These are phyloP conservation scores for Leonotis leonurus DNA, from an alignment of 257 asterid genomes.

Conservation along the genomic window DNA sequence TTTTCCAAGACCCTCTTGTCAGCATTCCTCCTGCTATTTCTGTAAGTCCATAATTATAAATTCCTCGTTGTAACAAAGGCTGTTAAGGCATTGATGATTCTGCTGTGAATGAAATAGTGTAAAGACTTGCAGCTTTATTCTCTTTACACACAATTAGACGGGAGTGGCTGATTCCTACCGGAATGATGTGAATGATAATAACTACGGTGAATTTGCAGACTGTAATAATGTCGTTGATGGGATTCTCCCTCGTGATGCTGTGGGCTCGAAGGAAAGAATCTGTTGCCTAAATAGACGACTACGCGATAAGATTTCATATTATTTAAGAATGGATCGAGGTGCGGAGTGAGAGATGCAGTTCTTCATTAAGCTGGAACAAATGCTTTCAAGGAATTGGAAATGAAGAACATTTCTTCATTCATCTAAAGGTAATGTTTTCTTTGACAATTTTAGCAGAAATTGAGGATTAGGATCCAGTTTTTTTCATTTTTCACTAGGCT, in stretches of 20 bases:
- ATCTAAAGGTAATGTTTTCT: neutral
- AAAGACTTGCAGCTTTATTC: neutral
- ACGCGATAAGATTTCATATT: neutral
- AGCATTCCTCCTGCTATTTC: constrained; percentile 96
- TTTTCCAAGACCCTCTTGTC: constrained; percentile 87
- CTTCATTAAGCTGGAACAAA: neutral
- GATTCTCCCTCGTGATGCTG: constrained; percentile 85
- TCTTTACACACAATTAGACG: neutral
- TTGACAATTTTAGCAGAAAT: neutral
- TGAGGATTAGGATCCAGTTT: neutral
- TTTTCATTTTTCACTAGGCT: neutral
- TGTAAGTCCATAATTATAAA: constrained; percentile 36
- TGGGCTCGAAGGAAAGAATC: constrained; percentile 56
- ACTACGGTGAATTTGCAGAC: constrained; percentile 42
- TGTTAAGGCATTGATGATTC: neutral
- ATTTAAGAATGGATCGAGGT: neutral
- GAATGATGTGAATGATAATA: neutral
- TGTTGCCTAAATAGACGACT: constrained; percentile 15
- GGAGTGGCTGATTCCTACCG: neutral
- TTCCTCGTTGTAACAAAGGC: neutral
- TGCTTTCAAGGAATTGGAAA: neutral
- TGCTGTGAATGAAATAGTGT: neutral
- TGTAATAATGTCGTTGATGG: constrained; percentile 88
- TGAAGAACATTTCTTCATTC: too few relatives aligned
- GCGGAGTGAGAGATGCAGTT: neutral